Evolutionary conservation across 306 rosid species (phyloP), one percentile per base, ranked within the genome.

Genomic region (Citrullus amarus): DNA sequence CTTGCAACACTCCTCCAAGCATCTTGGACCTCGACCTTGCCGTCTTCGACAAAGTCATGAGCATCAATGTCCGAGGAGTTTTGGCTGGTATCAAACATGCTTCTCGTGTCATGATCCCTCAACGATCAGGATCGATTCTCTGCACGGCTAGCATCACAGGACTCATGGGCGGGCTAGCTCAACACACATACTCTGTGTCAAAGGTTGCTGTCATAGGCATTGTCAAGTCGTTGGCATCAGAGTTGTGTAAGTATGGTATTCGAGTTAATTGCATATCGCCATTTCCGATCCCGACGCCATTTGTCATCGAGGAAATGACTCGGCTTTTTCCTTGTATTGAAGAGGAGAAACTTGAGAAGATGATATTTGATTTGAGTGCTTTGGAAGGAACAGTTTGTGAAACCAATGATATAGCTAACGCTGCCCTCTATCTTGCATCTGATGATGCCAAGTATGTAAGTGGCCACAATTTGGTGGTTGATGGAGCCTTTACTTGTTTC

Each of bases 401-500:
- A 83, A 85, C 89, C 8, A 67, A 28, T 55, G 97, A 92, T 79
- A 58, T 95, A 56, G 98, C 98, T 10, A 86, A 89, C 80, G 97
- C 97, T 54, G 97, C 97, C 20, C 86, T 95, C 55, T 95, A 74
- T 83, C 92, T 92, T 82, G 98, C 84, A 13, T 89, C 97, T 13
- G 90, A 88, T 81, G 86, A 95, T 59, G 93, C 97, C 48, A 91
- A 87, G 79, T 95, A 91, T 79, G 89, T 92, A 46, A 92, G 80
- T 79, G 98, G 96, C 2, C 98, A 87, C 75, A 91, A 89, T 82
- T 82, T 95, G 83, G 90, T 95, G 78, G 91, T 92, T 39, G 97
- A 95, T 85, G 98, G 98, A 30, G 97, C 92, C 72, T 91, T 92
- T 80, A 89, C 97, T 25, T 89, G 90, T 82, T 90, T 95, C 85